phyloP scores from a whole-genome alignment of 352 stramenopile species.

The Phytophthora citrophthora region DNA sequence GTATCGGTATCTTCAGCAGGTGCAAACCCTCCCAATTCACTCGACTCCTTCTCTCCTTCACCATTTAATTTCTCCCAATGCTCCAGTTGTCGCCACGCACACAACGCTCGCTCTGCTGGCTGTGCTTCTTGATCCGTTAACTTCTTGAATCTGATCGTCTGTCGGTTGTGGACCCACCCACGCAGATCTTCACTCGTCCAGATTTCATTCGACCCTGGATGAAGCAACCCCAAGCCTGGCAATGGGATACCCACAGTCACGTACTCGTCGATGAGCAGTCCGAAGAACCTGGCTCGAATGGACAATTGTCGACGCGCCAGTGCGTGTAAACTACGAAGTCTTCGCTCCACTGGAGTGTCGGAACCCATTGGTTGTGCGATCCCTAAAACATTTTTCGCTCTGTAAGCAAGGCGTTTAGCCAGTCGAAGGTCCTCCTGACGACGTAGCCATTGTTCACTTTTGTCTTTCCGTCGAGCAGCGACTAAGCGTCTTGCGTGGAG shows the following conservation, averaged over 20 bases:
- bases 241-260: constrained; percentile 67
- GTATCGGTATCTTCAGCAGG: background rate
- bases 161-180: constrained; percentile 56
- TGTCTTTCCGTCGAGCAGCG: constrained; percentile 24
- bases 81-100: constrained; percentile 41
- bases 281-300: constrained; percentile 61
- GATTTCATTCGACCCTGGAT: constrained; percentile 38
- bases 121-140: constrained; percentile 21
- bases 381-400: constrained; percentile 46
- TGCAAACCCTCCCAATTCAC: background rate
- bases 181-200: constrained; percentile 58
- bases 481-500: constrained; percentile 36
- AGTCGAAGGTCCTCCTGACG: constrained; percentile 37
- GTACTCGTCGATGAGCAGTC: constrained; percentile 64
- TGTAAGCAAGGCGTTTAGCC: constrained; percentile 44
- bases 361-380: constrained; percentile 44
- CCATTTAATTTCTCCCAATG: constrained; percentile 23
- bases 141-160: constrained; percentile 48
- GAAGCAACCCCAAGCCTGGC: constrained; percentile 45
- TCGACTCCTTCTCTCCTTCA: background rate
- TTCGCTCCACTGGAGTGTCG: constrained; percentile 44
- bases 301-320: constrained; percentile 52
- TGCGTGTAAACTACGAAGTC: constrained; percentile 57
- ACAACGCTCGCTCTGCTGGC: constrained; percentile 31
- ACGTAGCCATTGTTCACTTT: constrained; percentile 48